Evolutionary conservation across 2,329 filamentous ascomycete species (phyloP).

Genomic region (Chalaropsis thielavioides): DNA sequence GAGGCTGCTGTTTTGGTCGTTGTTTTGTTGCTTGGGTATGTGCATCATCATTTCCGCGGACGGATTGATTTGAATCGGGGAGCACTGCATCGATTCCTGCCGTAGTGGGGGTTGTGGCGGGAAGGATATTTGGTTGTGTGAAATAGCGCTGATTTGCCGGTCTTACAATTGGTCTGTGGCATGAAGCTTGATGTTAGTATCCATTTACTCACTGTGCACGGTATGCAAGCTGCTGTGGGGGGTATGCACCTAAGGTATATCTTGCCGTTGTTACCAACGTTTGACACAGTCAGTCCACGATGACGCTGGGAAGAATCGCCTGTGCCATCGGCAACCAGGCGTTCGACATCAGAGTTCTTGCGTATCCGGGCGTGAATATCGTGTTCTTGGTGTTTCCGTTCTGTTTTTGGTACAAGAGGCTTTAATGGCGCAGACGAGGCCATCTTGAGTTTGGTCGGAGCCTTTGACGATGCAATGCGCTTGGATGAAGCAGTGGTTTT

Average conservation of each 20-base stretch:
- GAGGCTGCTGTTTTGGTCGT: not conserved
- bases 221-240: not conserved
- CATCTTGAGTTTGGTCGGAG: constrained; percentile 13
- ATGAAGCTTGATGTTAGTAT: constrained; percentile 12
- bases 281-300: constrained; percentile 61
- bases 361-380: constrained; percentile 27
- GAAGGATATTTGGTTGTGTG: constrained; percentile 46
- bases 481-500: constrained; percentile 4
- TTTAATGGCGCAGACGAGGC: constrained; percentile 16
- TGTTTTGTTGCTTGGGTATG: not conserved
- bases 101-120: constrained; percentile 45
- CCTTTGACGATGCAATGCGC: not conserved
- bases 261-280: constrained; percentile 69
- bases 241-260: constrained; percentile 61
- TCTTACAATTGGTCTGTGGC: constrained; percentile 42
- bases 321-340: constrained; percentile 37
- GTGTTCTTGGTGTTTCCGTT: constrained; percentile 32
- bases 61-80: constrained; percentile 18
- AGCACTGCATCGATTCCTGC: constrained; percentile 38
- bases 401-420: constrained; percentile 21
- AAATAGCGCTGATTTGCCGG: constrained; percentile 47
- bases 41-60: not conserved
- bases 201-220: not conserved
- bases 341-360: constrained; percentile 41
- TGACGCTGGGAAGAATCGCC: constrained; percentile 33